These are phyloP conservation scores for Boletellus dicymbophilus DNA, from an alignment of 1,284 basidiomycete genomes.

Conservation along the genomic window DNA sequence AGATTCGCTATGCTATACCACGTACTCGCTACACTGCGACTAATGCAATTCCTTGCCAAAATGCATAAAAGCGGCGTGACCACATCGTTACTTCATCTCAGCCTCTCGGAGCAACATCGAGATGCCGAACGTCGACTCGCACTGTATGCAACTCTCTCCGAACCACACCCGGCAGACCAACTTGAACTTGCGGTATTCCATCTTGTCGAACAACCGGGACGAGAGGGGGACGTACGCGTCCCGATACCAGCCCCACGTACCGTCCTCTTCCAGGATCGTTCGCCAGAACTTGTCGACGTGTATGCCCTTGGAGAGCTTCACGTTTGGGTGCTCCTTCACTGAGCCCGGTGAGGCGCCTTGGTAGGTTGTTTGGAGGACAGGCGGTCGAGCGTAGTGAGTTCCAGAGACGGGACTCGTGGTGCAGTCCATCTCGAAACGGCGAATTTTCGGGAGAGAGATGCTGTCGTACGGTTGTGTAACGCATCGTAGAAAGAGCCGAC, in stretches of 20 bases:
- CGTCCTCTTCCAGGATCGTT: constrained; percentile 10
- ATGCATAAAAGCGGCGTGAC: too few relatives aligned
- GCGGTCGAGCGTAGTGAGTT: constrained; percentile 3
- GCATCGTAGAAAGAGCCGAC: constrained; percentile 26
- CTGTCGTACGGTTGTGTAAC: constrained; percentile 10
- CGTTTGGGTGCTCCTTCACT: too few relatives aligned
- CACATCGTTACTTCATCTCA: constrained; percentile 26
- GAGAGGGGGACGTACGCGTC: constrained; percentile 35
- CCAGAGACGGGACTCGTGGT: constrained; percentile 10
- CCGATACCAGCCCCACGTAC: constrained; percentile 31
- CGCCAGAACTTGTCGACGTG: constrained; percentile 26
- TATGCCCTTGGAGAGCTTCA: constrained; percentile 15
- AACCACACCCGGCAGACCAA: constrained; percentile 22
- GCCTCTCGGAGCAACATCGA: constrained; percentile 20
- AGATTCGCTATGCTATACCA: too few relatives aligned
- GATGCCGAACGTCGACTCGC: constrained; percentile 21
- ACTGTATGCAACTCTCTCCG: constrained; percentile 11
- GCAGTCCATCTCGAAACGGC: constrained; percentile 24
- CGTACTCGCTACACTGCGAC: too few relatives aligned
- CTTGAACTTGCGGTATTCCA: constrained; percentile 33
- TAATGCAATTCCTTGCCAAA: too few relatives aligned
- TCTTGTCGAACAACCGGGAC: constrained; percentile 31
- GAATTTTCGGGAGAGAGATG: constrained; percentile 9
- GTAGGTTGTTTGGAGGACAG: constrained; percentile 17
- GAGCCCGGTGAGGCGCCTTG: constrained; percentile 6